Percentiles rank a stretch among this genome's conserved stretches.
Evolutionary conservation across 78 protist species (phyloP).

Genomic region (Dictyostelium intermedium): DNA sequence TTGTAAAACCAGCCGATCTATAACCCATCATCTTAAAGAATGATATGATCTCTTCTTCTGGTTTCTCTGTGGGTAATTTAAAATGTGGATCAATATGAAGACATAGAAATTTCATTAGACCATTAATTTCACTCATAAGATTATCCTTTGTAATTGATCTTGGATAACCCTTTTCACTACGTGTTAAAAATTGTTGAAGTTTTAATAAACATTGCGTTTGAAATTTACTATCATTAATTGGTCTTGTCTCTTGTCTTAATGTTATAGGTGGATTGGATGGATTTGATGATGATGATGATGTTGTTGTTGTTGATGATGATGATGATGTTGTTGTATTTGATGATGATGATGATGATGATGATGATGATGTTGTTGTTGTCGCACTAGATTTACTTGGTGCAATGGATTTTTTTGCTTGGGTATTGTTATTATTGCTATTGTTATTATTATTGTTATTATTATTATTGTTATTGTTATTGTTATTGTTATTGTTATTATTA

Average conservation of each 20-base stretch:
- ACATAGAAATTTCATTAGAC: slow-evolving; percentile 29
- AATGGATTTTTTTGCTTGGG: slow-evolving; percentile 12
- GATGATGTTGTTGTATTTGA: neutral
- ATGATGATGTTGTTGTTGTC: neutral
- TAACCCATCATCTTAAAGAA: slow-evolving; percentile 75
- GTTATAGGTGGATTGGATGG: neutral
- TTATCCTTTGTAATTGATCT: slow-evolving; percentile 35
- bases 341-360: neutral
- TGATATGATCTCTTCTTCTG: slow-evolving; percentile 66
- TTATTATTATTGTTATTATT: neutral
- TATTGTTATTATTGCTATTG: neutral
- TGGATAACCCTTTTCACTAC: neutral
- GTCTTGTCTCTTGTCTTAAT: slow-evolving; percentile 30
- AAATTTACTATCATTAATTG: slow-evolving; percentile 29
- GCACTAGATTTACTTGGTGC: neutral
- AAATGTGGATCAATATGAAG: slow-evolving; percentile 70
- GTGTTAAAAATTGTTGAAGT: neutral
- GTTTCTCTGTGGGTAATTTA: slow-evolving; percentile 27
- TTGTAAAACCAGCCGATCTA: slow-evolving; percentile 43
- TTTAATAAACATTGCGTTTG: slow-evolving; percentile 15
- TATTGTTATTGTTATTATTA: neutral
- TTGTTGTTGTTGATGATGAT: neutral
- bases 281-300: neutral
- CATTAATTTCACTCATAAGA: slow-evolving; percentile 44
- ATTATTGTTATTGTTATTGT: neutral